Conservation (phyloP, 345 rosid genomes). For the Iberis pinnata region DNA sequence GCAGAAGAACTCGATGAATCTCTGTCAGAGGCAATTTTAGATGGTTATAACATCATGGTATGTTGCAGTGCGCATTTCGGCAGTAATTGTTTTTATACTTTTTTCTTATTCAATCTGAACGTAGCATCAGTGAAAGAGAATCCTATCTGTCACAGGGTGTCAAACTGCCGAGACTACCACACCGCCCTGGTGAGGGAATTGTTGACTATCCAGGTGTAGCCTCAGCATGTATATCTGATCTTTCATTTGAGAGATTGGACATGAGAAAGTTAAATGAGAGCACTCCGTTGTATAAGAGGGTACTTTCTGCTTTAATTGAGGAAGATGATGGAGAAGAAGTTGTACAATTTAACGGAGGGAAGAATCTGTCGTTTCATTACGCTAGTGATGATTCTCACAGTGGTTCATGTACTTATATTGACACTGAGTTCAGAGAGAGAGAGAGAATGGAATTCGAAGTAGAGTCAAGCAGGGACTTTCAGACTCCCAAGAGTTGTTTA, state of each 20-base stretch:
- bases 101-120: conserved; percentile 7
- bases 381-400: conserved; percentile 96
- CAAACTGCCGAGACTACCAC: conserved; percentile 35
- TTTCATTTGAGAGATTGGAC: conserved; percentile 42
- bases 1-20: conserved; percentile 68
- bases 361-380: conserved; percentile 66
- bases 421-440: conserved; percentile 70
- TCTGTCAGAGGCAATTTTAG: conserved; percentile 51
- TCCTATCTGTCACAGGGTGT: conserved; percentile 36
- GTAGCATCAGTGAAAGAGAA: conserved; percentile 5
- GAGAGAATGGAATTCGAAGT: conserved; percentile 92
- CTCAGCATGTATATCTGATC: conserved; percentile 33
- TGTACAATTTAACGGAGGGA: conserved; percentile 52
- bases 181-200: conserved; percentile 36
- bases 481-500: conserved; percentile 52
- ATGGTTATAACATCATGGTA: conserved; percentile 52
- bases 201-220: conserved; percentile 37
- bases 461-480: conserved; percentile 70
- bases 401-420: conserved; percentile 85
- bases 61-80: conserved; percentile 11
- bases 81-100: conserved; percentile 13
- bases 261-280: conserved; percentile 51
- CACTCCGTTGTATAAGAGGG: conserved; percentile 72
- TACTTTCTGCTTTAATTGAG: conserved; percentile 87
- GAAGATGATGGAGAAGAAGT: conserved; percentile 86